Conservation (phyloP, 1,284 basidiomycete genomes). For the Ustilago nuda region DNA sequence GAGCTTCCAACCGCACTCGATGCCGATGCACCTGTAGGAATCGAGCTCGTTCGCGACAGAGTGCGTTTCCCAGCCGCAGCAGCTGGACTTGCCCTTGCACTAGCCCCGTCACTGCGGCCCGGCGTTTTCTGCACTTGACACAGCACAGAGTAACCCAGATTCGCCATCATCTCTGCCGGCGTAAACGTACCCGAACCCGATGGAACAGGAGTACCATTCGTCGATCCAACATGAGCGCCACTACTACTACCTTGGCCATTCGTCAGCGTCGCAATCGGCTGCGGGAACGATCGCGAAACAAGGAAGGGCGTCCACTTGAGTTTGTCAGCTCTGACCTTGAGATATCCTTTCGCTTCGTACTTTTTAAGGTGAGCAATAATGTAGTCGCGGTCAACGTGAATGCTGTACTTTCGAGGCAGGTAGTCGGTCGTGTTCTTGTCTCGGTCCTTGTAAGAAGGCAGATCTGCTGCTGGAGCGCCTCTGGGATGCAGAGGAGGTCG, state of each 20-base stretch:
- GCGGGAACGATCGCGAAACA: constrained; percentile 73
- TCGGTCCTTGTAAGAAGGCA: constrained; percentile 44
- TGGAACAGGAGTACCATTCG: constrained; percentile 29
- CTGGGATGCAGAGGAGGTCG: constrained; percentile 32
- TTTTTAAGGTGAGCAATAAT: constrained; percentile 77
- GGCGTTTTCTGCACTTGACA: constrained; percentile 36
- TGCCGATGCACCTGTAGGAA: constrained; percentile 1
- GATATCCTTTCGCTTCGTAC: constrained; percentile 84
- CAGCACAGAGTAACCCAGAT: constrained; percentile 47
- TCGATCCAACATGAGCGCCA: constrained; percentile 11
- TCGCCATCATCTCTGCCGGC: constrained; percentile 40
- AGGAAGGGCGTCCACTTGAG: constrained; percentile 96
- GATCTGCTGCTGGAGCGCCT: constrained; percentile 23
- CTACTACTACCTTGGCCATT: constrained; percentile 10
- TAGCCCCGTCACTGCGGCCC: constrained; percentile 19
- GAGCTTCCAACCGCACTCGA: background rate
- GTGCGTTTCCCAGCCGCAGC: constrained; percentile 18
- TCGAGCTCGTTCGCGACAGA: background rate
- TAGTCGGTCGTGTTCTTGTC: constrained; percentile 71
- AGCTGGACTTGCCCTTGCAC: constrained; percentile 27
- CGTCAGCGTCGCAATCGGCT: constrained; percentile 22
- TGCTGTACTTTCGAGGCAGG: constrained; percentile 80
- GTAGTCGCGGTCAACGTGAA: constrained; percentile 79
- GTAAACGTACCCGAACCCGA: constrained; percentile 35
- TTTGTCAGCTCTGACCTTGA: constrained; percentile 83